Base-by-base conservation (phyloP, 2,329 filamentous ascomycete species). In the Celoporthe dispersa region DNA sequence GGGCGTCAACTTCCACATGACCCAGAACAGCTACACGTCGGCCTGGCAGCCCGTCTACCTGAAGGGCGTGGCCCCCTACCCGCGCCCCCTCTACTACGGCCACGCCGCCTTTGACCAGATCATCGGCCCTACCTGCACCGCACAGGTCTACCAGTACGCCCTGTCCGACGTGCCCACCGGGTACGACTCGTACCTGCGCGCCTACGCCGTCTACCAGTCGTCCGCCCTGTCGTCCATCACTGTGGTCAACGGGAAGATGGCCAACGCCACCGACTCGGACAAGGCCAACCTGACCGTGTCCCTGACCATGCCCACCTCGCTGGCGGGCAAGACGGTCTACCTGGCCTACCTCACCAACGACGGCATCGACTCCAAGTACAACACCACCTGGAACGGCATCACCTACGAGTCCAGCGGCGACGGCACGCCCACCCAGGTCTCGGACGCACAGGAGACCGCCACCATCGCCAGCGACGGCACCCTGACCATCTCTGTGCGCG, bases 1-100 rank as follows among this genome's bases (percentile, higher is more conserved):
- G 0, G 82, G 81, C 11, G 83, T 86, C 2, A 80, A 85, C 71
- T 82, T 86, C 79, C 84, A 86, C 79, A 85, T 86, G 84, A 86
- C 84, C 12, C 83, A 85, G 75, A 85, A 85, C 75, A 85, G 84
- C 71, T 83, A 83, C 73, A 82, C 84, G 8, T 81, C 81, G 68
- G 82, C 84, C 2, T 86, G 84, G 84, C 81, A 84, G 72, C 84
- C 84, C 22, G 77, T 82, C 51, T 64, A 76, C 25, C 76, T 80
- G 70, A 79, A 82, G 71, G 81, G 78, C 37, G 79, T 76, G 6
- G 75, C 77, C 35, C 80, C 82, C 1, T 81, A 81, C 72, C 83
- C 86, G 12, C 81, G 84, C 35, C 84, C 84, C 1, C 77, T 81
- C 61, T 86, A 86, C 78, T 86, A 86, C 72, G 83, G 82, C 69